Conservation (phyloP, 306 rosid species). For the Quercus ilex region DNA sequence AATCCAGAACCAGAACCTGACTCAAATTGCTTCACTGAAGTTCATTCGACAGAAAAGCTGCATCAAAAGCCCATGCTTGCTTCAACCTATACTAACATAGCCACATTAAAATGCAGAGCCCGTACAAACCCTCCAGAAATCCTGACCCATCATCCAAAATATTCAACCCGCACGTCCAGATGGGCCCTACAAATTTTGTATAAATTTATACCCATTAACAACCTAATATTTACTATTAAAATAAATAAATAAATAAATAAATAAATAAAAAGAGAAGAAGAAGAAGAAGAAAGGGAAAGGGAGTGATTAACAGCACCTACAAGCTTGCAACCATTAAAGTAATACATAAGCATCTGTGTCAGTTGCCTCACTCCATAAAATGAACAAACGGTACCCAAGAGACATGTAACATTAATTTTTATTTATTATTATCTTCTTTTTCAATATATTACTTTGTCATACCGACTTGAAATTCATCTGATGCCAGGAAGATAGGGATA, state of each 20-base stretch:
- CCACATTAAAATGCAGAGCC: conserved; percentile 9
- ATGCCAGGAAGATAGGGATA: neutral
- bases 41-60: conserved; percentile 14
- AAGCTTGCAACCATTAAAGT: conserved; percentile 5
- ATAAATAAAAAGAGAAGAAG: neutral
- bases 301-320: conserved; percentile 7
- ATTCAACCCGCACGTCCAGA: conserved; percentile 15
- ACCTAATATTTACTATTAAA: neutral
- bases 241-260: neutral
- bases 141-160: conserved; percentile 2
- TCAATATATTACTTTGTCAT: neutral
- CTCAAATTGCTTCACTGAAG: conserved; percentile 24
- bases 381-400: conserved; percentile 7
- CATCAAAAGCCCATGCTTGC: conserved; percentile 21
- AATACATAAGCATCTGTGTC: neutral
- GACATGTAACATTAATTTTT: neutral
- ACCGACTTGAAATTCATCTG: neutral
- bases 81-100: neutral
- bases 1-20: conserved; percentile 27
- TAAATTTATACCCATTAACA: conserved; percentile 18
- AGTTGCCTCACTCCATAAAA: conserved; percentile 6
- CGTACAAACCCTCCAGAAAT: conserved; percentile 12
- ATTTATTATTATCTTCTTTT: neutral
- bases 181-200: conserved; percentile 33
- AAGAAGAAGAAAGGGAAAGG: neutral